Evolutionary conservation across 2,329 filamentous ascomycete species (phyloP), one percentile per base, ranked within the genome.

Genomic region (Mycosphaerelloides madeirae): DNA sequence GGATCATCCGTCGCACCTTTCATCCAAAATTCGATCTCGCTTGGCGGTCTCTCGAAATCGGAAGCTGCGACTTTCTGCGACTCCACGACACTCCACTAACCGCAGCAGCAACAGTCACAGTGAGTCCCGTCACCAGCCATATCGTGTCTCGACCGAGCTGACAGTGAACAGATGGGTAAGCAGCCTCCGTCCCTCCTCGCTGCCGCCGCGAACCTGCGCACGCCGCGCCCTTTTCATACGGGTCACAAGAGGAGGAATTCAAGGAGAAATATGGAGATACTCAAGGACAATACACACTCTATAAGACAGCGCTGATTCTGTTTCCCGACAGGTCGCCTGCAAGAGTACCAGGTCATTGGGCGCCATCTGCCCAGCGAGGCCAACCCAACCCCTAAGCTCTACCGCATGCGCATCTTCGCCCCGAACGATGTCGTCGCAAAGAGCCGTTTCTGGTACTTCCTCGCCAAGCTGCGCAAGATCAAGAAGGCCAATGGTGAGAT

Each of bases 401-500:
- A 97, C 85, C 90, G 93, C 77, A 98, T 98, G 93, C 90, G 90
- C 74, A 96, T 98, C 76, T 98, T 98, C 75, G 93, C 93, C 63
- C 87, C 89, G 65, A 98, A 98, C 79, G 80, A 84, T 67, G 93
- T 96, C 63, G 90, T 98, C 68, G 93, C 94, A 72, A 98, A 98
- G 85, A 96, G 90, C 72, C 87, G 93, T 70, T 98, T 95, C 86
- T 98, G 94, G 94, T 98, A 98, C 83, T 98, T 98, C 83, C 79
- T 98, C 75, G 88, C 89, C 76, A 94, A 95, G 81, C 83, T 98
- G 69, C 85, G 87, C 73, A 98, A 98, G 85, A 89, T 98, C 80
- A 98, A 98, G 90, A 98, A 98, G 88, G 85, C 91, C 71, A 97
- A 94, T 71, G 93, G 93, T 75, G 93, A 98, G 85, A 95, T 98